Conservation (phyloP, 108 stramenopile genomes). For the Asterionellopsis glacialis region DNA sequence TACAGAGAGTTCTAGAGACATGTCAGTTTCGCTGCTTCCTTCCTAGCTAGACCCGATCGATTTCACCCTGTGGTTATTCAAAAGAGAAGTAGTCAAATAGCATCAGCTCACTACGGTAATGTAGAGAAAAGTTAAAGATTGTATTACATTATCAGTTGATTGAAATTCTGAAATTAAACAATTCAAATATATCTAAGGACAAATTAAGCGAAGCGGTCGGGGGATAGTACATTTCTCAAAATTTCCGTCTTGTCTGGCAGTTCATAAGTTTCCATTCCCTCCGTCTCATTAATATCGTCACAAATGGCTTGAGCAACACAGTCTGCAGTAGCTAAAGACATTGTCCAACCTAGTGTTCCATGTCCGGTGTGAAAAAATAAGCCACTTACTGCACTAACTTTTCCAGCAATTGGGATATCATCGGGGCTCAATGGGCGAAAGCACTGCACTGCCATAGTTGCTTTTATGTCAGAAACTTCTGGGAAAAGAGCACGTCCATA, state of each 20-base stretch:
- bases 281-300: constrained; percentile 17
- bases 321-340: constrained; percentile 36
- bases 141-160: too few species aligned
- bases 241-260: constrained; percentile 26
- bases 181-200: too few species aligned
- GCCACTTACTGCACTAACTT: constrained; percentile 16
- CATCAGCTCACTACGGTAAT: too few species aligned
- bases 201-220: background rate
- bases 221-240: constrained; percentile 21
- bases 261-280: constrained; percentile 5
- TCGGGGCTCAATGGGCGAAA: constrained; percentile 53
- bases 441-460: constrained; percentile 26
- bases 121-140: too few species aligned
- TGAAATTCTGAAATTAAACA: too few species aligned
- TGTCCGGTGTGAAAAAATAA: constrained; percentile 48
- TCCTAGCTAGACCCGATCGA: too few species aligned
- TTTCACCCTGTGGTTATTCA: too few species aligned
- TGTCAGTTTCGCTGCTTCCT: too few species aligned
- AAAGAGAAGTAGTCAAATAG: too few species aligned
- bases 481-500: constrained; percentile 25
- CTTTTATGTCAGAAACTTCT: constrained; percentile 10
- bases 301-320: constrained; percentile 41
- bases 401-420: constrained; percentile 44
- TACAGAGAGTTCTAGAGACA: too few species aligned
- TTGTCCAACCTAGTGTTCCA: constrained; percentile 52